Conservation (phyloP, 495 filamentous ascomycete genomes). For the Geopyxis carbonaria region DNA sequence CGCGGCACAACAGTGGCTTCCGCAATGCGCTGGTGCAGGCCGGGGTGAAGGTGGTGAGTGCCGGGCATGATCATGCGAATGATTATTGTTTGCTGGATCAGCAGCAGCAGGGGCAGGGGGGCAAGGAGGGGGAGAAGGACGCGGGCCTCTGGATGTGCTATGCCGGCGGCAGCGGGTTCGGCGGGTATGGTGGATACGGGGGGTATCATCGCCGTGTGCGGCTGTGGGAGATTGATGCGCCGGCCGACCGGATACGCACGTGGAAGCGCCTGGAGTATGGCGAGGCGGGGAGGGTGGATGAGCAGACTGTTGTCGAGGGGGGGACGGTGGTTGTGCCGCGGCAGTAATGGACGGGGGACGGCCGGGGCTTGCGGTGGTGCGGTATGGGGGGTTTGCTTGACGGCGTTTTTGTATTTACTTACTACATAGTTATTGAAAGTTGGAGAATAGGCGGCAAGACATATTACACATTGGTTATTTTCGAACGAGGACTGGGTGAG, state of each 20-base stretch:
- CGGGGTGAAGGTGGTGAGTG: slow-evolving; percentile 68
- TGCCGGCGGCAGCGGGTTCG: slow-evolving; percentile 72
- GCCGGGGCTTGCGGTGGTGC: too few relatives aligned
- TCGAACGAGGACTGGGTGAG: too few relatives aligned
- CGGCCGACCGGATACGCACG: slow-evolving; percentile 66
- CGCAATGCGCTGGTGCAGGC: slow-evolving; percentile 70
- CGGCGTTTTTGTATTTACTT: too few relatives aligned
- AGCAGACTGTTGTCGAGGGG: slow-evolving; percentile 74
- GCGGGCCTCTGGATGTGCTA: slow-evolving; percentile 99
- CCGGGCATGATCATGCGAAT: slow-evolving; percentile 92
- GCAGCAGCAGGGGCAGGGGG: too few relatives aligned
- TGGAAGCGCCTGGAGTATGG: slow-evolving; percentile 80
- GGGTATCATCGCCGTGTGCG: slow-evolving; percentile 70
- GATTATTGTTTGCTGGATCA: slow-evolving; percentile 75
- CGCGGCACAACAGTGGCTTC: slow-evolving; percentile 74
- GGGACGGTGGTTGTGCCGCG: slow-evolving; percentile 41
- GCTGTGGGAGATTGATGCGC: slow-evolving; percentile 84
- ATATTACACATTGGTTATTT: too few relatives aligned
- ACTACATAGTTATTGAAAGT: too few relatives aligned
- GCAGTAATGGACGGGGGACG: too few relatives aligned
- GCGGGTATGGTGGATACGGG: slow-evolving; percentile 82
- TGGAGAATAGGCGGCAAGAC: too few relatives aligned
- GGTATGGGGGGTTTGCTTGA: too few relatives aligned
- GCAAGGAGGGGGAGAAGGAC: slow-evolving; percentile 37
- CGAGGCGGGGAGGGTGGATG: slow-evolving; percentile 51